phyloP scores from a whole-genome alignment of 768 basidiomycete genomes.

The Phanerodontia chrysosporium region DNA sequence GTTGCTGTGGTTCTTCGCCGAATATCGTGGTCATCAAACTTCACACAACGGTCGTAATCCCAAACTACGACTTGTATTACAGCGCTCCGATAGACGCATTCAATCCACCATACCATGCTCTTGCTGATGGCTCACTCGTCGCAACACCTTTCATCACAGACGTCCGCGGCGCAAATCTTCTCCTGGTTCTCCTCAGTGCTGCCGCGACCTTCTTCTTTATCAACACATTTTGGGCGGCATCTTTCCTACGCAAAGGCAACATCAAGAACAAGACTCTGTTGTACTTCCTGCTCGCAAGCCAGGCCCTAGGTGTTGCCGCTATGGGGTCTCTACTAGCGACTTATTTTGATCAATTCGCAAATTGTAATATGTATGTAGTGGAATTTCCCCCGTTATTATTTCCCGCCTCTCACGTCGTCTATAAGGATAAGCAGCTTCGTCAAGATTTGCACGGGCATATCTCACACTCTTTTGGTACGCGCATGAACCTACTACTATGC shows the following conservation, averaged over 20 bases:
- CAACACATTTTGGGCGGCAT: conserved; percentile 46
- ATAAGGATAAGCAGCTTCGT: conserved; percentile 14
- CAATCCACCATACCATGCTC: conserved; percentile 40
- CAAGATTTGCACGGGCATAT: conserved; percentile 14
- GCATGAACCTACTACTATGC: not conserved
- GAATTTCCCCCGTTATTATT: conserved; percentile 19
- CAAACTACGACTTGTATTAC: conserved; percentile 44
- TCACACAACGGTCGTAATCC: conserved; percentile 44
- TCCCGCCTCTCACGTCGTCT: not conserved
- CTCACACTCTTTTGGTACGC: conserved; percentile 22
- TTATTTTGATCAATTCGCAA: conserved; percentile 36
- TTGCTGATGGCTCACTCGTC: conserved; percentile 57
- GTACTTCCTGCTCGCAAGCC: conserved; percentile 51
- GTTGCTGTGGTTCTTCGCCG: conserved; percentile 10
- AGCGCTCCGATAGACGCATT: conserved; percentile 39
- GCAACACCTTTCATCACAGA: conserved; percentile 44
- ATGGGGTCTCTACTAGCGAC: conserved; percentile 42
- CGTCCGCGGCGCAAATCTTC: conserved; percentile 34
- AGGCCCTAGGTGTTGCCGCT: conserved; percentile 45
- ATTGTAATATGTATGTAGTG: conserved; percentile 46
- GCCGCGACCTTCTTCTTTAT: conserved; percentile 48
- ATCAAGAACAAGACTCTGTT: conserved; percentile 59
- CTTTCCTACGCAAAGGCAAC: conserved; percentile 50
- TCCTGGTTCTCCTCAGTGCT: conserved; percentile 44
- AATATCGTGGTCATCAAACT: conserved; percentile 47